Evolutionary conservation across 1,139 yeast species (phyloP), one percentile per base, ranked within the genome.

Genomic region (Lodderomyces metapsilosis): DNA sequence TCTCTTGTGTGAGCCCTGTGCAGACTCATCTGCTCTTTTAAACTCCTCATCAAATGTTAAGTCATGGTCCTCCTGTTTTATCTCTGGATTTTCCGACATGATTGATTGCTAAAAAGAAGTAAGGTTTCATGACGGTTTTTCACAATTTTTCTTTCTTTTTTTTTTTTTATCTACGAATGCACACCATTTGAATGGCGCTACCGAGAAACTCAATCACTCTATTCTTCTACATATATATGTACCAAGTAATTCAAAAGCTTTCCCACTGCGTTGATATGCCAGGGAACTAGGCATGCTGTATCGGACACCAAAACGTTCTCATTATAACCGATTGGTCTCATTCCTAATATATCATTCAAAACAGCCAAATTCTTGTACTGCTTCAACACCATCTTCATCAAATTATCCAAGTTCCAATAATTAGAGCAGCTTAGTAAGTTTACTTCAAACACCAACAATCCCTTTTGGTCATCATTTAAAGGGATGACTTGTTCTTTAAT

Each of bases 251-350:
- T 76, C 53, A 84, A 59, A 51, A 82, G 71, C 56, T 85, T 87
- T 24, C 78, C 75, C 5, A 88, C 95, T 0, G 95, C 88, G 23
- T 78, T 67, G 23, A 88, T 74, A 59, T 88, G 96, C 88, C 95
- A 86, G n/a, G 97, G 97, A 2, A 83, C 66, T 13, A 70, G 39
- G 1, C 32, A 15, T 15, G 32, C 18, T 3, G 18, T 15, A n/a
- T 28, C 18, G 2, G 32, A 15, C n/a, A 4, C 32, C 4, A 11
- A 5, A 15, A 15, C 32, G 3, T 7, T n/a, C 12, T 28, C 32
- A 15, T 7, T 15, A 5, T 3, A 6, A 15, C 12, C 13, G 49
- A 63, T 47, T 50, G 53, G 58, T 25, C 61, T 51, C 37, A 65
- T 52, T 7, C 78, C 71, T 45, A 70, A 61, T 17, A 66, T 62